Base-by-base conservation (phyloP, 306 rosid genomes). In the Vigna hirtella region DNA sequence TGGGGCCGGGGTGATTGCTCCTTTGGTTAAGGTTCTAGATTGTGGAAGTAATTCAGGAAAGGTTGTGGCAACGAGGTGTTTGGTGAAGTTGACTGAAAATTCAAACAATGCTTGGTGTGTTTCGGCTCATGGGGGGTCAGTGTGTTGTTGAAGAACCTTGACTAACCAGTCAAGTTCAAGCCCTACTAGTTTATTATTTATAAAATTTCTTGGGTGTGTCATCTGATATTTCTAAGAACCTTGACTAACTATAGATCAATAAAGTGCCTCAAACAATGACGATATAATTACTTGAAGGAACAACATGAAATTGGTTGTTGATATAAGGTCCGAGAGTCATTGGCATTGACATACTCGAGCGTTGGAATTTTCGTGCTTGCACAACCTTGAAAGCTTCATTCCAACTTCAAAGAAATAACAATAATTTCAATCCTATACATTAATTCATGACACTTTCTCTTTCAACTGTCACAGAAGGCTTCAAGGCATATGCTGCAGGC, bases 401-500 rank as follows among this genome's bases (percentile, higher is more conserved):
- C 79, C 10, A 63, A 63, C 82, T 47, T 64, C 69, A 17, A 22
- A 63, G 9, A 66, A 63, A 30, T 9, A 32, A 62, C 24, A 7
- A 45, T 40, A 77, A 20, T 1, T 20, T 20, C 20, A 20, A 20
- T 20, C 20, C 20, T 20, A 20, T 20, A 20, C 20, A 20, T 20
- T 20, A 20, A 71, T 11, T 64, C 26, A 36, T n/a, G 20, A 72
- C 65, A 10, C 52, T 18, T 18, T 0, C 51, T 49, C 42, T 59
- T 36, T 38, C 65, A 58, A 77, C 91, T 95, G 2, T 92, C 92
- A 68, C 86, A 84, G 70, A 95, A 95, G 47, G 70, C 90, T 67
- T 95, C 98, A 51, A 95, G 97, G 72, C 98, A 95, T 79, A 95
- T 95, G 79, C 98, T 95, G 84, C 98, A 95, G 77, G 98, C 83